Evolutionary conservation across 192 early-diverging fungal genomes (phyloP).

Genomic region (Coemansia sp.): DNA sequence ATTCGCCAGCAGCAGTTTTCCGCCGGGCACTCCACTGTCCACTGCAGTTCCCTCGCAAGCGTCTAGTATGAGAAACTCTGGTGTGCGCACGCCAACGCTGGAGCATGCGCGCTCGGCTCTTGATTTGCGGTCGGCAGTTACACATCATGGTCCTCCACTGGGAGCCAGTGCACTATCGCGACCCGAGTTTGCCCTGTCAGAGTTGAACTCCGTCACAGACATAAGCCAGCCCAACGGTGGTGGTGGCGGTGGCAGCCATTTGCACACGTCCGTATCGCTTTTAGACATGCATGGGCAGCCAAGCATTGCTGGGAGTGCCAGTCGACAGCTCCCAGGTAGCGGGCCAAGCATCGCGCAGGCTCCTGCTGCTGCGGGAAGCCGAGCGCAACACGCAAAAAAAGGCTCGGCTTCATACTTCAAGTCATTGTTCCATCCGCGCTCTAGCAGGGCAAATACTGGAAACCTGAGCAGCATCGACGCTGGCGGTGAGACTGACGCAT

Average conservation of each 20-base stretch:
- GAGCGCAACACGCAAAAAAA: conserved; percentile 40
- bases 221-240: background rate
- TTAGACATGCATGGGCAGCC: conserved; percentile 8
- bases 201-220: background rate
- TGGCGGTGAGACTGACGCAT: conserved; percentile 15
- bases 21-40: background rate
- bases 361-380: conserved; percentile 4
- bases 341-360: background rate
- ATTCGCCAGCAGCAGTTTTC: conserved; percentile 19
- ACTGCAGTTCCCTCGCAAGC: conserved; percentile 37
- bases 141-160: background rate
- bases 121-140: conserved; percentile 25
- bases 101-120: conserved; percentile 42
- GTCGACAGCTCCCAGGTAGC: background rate
- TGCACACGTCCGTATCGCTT: conserved; percentile 4
- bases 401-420: conserved; percentile 51
- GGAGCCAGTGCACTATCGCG: conserved; percentile 2
- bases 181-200: background rate
- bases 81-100: conserved; percentile 14
- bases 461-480: conserved; percentile 8
- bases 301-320: background rate
- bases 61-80: conserved; percentile 38
- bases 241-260: background rate
- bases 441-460: conserved; percentile 25
- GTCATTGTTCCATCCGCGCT: conserved; percentile 51